Conservation (phyloP, 2,329 filamentous ascomycete species). For the Kalmusia sp. region DNA sequence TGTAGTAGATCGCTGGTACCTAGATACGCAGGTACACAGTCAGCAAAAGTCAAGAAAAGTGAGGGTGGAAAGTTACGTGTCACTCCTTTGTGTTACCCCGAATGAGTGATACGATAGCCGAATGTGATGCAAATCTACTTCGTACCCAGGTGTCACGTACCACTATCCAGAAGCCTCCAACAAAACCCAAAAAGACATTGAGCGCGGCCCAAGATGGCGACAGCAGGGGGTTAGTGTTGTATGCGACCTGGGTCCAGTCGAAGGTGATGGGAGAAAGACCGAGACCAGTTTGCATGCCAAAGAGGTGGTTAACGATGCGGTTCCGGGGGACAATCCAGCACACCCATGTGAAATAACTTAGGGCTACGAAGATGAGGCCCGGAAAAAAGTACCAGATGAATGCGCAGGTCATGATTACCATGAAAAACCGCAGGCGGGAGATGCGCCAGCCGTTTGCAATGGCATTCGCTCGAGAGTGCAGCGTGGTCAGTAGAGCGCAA, state of each 20-base stretch:
- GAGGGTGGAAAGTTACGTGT: too few species aligned
- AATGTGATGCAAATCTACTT: too few species aligned
- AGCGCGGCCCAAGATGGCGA: slow-evolving; percentile 87
- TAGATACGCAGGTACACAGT: slow-evolving; percentile 66
- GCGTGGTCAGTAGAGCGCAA: slow-evolving; percentile 84
- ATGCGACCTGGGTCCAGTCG: slow-evolving; percentile 88
- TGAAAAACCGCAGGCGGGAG: slow-evolving; percentile 84
- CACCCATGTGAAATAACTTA: slow-evolving; percentile 88
- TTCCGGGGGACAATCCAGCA: slow-evolving; percentile 91
- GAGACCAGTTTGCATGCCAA: slow-evolving; percentile 82
- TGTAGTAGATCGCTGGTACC: slow-evolving; percentile 64
- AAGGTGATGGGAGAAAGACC: slow-evolving; percentile 87
- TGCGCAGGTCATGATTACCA: slow-evolving; percentile 71
- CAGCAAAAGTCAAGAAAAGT: slow-evolving; percentile 74
- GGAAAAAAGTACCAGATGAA: slow-evolving; percentile 88
- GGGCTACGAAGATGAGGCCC: slow-evolving; percentile 79
- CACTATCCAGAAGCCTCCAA: slow-evolving; percentile 81
- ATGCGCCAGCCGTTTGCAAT: slow-evolving; percentile 83
- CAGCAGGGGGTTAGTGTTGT: slow-evolving; percentile 83
- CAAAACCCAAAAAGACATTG: slow-evolving; percentile 81
- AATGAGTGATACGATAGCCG: too few species aligned
- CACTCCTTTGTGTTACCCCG: too few species aligned
- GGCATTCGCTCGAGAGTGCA: slow-evolving; percentile 85
- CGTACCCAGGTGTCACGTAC: too few species aligned
- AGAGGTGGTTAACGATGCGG: slow-evolving; percentile 84